phyloP scores from a whole-genome alignment of 2,329 filamentous ascomycete genomes.

The Aspergillus eucalypticola region DNA sequence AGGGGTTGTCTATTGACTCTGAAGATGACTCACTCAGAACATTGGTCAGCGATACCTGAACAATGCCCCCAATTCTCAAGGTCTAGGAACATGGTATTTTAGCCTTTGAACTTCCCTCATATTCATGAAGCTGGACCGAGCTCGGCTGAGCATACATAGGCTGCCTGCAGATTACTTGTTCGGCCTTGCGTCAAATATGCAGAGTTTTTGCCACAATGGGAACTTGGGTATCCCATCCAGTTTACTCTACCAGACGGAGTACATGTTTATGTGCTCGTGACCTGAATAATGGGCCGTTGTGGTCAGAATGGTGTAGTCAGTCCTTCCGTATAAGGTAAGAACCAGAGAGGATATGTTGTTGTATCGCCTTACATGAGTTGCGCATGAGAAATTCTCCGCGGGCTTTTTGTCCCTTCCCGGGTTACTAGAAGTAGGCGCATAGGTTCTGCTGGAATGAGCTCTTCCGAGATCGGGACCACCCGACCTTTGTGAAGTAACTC shows the following conservation, averaged over 20 bases:
- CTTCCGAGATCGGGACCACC: not conserved
- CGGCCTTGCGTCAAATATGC: not conserved
- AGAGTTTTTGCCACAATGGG: not conserved
- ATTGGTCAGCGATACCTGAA: not conserved
- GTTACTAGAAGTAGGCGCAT: not conserved
- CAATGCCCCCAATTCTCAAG: not conserved
- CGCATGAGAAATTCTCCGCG: not conserved
- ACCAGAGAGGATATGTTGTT: too few relatives aligned
- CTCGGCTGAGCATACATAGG: too few relatives aligned
- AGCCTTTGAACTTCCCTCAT: too few relatives aligned
- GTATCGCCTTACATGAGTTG: too few relatives aligned
- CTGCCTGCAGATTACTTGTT: not conserved
- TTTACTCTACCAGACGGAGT: not conserved
- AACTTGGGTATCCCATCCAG: not conserved
- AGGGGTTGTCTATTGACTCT: not conserved
- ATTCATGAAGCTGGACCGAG: too few relatives aligned
- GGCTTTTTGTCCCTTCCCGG: too few relatives aligned
- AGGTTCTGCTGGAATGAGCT: not conserved
- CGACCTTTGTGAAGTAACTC: not conserved
- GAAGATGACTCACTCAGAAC: not conserved
- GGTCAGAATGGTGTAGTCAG: too few relatives aligned
- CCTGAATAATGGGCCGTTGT: not conserved
- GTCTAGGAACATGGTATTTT: not conserved
- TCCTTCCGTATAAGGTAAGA: too few relatives aligned
- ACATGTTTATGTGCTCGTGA: not conserved